These are phyloP conservation scores for Hanseniaspora uvarum DNA, from an alignment of 1,139 yeast species.

Conservation along the genomic window DNA sequence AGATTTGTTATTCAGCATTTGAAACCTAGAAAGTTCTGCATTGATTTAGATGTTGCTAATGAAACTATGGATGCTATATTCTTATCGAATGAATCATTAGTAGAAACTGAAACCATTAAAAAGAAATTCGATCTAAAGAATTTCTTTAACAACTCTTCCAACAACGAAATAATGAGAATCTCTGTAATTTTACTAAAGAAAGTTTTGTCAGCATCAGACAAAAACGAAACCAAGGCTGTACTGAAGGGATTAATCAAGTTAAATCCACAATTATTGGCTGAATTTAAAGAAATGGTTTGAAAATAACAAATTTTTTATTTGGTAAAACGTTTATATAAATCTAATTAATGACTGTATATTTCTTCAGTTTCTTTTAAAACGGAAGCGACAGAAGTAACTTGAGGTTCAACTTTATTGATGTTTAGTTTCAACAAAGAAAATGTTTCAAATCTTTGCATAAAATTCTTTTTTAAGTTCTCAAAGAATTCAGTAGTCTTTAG, in stretches of 20 bases:
- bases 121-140: constrained; percentile 18
- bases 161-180: constrained; percentile 2
- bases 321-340: neutral
- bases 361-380: neutral
- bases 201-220: neutral
- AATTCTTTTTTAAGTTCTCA: constrained; percentile 25
- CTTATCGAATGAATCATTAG: neutral
- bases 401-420: constrained; percentile 23
- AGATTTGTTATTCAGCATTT: constrained; percentile 89
- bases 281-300: constrained; percentile 10
- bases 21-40: constrained; percentile 43
- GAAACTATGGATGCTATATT: constrained; percentile 27
- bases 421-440: constrained; percentile 25
- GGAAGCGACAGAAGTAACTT: constrained; percentile 27
- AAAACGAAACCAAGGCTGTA: neutral
- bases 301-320: neutral
- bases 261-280: neutral
- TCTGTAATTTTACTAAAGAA: constrained; percentile 3
- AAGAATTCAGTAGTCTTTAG: constrained; percentile 29
- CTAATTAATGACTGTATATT: neutral
- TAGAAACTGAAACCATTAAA: neutral
- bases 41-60: constrained; percentile 37
- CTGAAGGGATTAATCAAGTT: constrained; percentile 3
- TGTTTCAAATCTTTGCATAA: constrained; percentile 26
- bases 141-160: constrained; percentile 13